A percentile compares a stretch with the other conserved stretches of the same genome.
Evolutionary conservation across 129 eudicot genomes (phyloP).

Genomic region (Flaveria linearis): DNA sequence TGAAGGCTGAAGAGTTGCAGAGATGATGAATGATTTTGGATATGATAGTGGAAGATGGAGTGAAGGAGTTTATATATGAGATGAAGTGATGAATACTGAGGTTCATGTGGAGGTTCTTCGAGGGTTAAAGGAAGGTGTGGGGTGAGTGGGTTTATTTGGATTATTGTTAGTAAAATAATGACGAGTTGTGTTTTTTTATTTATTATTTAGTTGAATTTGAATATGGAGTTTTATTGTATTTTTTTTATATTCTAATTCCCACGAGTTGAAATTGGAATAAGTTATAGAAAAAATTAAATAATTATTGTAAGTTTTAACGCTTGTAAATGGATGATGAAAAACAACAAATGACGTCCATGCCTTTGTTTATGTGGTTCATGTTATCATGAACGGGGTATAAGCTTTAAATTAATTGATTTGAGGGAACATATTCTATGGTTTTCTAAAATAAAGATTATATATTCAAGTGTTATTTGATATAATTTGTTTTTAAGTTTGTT

Average conservation of each 20-base stretch:
- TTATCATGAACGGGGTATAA: background rate
- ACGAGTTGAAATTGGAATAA: background rate
- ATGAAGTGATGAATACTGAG: background rate
- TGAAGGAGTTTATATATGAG: constrained; percentile 15
- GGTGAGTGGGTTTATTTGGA: background rate
- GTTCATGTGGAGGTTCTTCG: background rate
- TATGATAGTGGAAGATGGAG: constrained; percentile 21
- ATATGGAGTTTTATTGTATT: background rate
- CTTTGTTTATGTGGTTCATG: no score
- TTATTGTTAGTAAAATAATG: background rate
- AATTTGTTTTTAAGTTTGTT: no score
- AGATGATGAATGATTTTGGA: background rate
- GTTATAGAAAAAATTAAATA: no score
- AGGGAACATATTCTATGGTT: no score
- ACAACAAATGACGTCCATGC: background rate
- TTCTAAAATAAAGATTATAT: no score
- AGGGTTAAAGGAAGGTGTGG: background rate
- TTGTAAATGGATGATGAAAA: background rate
- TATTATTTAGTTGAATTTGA: background rate
- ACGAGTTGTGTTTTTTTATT: background rate
- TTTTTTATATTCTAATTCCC: background rate
- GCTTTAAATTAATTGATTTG: no score
- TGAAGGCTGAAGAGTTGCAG: background rate
- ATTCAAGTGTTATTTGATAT: no score
- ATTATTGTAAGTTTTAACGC: no score